Evolutionary conservation across 1,284 basidiomycete genomes (phyloP).

Genomic region (Taiwanofungus camphoratus): DNA sequence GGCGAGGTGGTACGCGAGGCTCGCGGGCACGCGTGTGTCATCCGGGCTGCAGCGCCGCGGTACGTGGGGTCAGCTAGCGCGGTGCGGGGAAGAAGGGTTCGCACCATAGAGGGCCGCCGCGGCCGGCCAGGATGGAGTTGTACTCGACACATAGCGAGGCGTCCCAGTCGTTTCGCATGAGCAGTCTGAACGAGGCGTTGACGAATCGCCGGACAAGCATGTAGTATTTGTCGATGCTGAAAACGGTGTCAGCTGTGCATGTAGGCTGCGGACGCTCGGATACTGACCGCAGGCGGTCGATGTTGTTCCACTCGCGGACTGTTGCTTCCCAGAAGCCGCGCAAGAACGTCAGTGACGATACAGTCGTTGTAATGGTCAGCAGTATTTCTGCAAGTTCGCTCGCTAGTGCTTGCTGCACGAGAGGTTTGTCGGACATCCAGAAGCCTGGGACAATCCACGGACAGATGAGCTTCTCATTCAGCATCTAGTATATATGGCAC

Average conservation of each 20-base stretch:
- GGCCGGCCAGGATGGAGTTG: slow-evolving; percentile 57
- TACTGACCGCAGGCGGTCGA: slow-evolving; percentile 81
- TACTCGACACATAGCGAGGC: slow-evolving; percentile 48
- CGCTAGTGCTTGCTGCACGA: slow-evolving; percentile 91
- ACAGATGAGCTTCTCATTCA: not conserved
- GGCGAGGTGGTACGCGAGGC: slow-evolving; percentile 80
- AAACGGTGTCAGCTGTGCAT: not conserved
- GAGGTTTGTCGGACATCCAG: slow-evolving; percentile 99
- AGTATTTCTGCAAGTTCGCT: slow-evolving; percentile 80
- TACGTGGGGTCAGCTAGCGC: not conserved
- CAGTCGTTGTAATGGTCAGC: slow-evolving; percentile 56
- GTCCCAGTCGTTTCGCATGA: slow-evolving; percentile 72
- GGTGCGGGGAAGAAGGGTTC: slow-evolving; percentile 17
- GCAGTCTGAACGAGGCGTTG: slow-evolving; percentile 78
- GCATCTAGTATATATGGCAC: slow-evolving; percentile 22
- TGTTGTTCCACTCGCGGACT: slow-evolving; percentile 87
- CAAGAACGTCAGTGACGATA: slow-evolving; percentile 72
- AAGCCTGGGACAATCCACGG: slow-evolving; percentile 55
- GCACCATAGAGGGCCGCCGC: slow-evolving; percentile 77
- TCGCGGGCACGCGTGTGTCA: slow-evolving; percentile 71
- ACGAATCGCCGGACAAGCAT: slow-evolving; percentile 89
- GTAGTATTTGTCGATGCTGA: slow-evolving; percentile 94
- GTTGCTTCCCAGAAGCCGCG: slow-evolving; percentile 88
- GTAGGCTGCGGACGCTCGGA: not conserved
- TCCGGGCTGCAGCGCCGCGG: slow-evolving; percentile 45